Conservation (phyloP, 345 rosid species). For the Populus simonii region DNA sequence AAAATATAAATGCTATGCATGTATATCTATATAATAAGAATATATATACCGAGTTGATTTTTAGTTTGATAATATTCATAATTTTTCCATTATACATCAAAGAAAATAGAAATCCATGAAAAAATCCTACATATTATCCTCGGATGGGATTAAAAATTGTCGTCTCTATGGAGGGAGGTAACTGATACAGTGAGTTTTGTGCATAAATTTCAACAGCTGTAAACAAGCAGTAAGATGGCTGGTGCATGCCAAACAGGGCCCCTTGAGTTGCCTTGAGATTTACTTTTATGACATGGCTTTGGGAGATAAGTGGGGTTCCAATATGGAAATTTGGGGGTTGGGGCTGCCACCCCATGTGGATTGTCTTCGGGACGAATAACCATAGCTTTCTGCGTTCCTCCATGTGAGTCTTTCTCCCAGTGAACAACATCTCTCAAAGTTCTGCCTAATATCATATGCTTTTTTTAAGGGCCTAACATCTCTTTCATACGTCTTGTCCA, state of each 20-base stretch:
- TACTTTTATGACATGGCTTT: neutral
- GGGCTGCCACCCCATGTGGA: slow-evolving; percentile 36
- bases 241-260: neutral
- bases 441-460: neutral
- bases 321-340: neutral
- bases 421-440: neutral
- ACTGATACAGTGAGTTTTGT: neutral
- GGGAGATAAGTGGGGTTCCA: slow-evolving; percentile 20
- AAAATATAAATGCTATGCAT: no score
- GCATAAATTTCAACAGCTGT: neutral
- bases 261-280: neutral
- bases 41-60: no score
- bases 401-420: slow-evolving; percentile 31
- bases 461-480: slow-evolving; percentile 7
- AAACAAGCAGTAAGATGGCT: no score
- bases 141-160: no score
- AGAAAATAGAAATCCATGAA: no score
- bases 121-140: no score
- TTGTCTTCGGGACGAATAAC: slow-evolving; percentile 16
- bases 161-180: neutral
- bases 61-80: no score
- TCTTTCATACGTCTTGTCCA: slow-evolving; percentile 28
- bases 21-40: no score
- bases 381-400: slow-evolving; percentile 19
- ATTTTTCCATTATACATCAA: no score